A percentile compares a stretch with the other conserved stretches of the same genome.
These are phyloP conservation scores for Thelonectria discophora DNA, from an alignment of 2,329 filamentous ascomycete genomes.

Conservation along the genomic window DNA sequence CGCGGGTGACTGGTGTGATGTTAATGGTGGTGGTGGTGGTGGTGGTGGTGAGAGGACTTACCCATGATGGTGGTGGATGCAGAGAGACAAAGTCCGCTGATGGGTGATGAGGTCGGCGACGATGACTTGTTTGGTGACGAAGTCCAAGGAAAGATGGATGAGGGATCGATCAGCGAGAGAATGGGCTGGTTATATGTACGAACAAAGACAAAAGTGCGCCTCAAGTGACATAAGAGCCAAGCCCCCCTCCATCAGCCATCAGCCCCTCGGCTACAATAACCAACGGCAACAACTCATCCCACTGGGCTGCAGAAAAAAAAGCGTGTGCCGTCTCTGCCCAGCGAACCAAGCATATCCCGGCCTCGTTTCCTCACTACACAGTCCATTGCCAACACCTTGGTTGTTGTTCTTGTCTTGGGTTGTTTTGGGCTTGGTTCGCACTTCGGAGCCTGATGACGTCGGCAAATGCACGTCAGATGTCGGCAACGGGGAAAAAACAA, in stretches of 20 bases:
- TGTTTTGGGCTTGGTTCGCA: not conserved
- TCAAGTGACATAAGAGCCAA: not conserved
- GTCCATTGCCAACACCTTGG: not conserved
- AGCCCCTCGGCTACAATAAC: not conserved
- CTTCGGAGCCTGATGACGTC: constrained; percentile 34
- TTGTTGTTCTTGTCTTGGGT: no score
- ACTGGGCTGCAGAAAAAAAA: not conserved
- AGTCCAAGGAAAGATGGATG: constrained; percentile 19
- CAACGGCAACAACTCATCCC: not conserved
- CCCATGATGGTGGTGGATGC: constrained; percentile 33
- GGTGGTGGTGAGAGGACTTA: constrained; percentile 26
- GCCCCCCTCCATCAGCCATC: not conserved
- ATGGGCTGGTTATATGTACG: constrained; percentile 35
- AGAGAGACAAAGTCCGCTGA: not conserved
- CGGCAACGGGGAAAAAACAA: constrained; percentile 33
- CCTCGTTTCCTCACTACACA: not conserved
- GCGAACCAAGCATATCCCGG: constrained; percentile 8
- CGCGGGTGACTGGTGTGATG: constrained; percentile 41
- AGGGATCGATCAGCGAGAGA: not conserved
- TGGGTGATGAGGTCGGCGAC: not conserved
- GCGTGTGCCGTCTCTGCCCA: constrained; percentile 6
- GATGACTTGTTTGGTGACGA: constrained; percentile 27
- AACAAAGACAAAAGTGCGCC: constrained; percentile 7
- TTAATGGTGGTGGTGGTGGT: constrained; percentile 35
- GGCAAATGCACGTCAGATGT: constrained; percentile 38